Conservation (phyloP, 2,329 filamentous ascomycete genomes). For the Colletotrichum spinosum region DNA sequence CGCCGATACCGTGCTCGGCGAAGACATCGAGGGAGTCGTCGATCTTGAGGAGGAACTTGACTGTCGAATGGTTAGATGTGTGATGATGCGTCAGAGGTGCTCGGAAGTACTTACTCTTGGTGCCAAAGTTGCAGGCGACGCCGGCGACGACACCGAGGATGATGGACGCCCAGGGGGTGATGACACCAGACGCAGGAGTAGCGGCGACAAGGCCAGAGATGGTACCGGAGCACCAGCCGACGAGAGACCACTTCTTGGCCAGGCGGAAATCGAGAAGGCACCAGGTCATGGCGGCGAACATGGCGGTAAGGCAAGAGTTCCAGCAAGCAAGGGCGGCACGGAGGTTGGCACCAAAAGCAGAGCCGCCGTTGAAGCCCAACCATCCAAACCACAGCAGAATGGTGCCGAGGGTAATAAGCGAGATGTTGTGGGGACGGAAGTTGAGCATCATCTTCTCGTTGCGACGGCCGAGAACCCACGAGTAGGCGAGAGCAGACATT, state of each 20-base stretch:
- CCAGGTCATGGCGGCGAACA: conserved; percentile 94
- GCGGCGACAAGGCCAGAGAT: conserved; percentile 79
- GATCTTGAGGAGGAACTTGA: conserved; percentile 72
- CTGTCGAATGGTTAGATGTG: conserved; percentile 42
- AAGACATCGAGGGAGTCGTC: conserved; percentile 80
- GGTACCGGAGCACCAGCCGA: conserved; percentile 78
- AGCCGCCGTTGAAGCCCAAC: conserved; percentile 98
- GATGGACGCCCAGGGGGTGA: conserved; percentile 75
- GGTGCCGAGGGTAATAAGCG: conserved; percentile 94
- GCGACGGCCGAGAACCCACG: conserved; percentile 92
- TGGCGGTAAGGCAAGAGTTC: conserved; percentile 95
- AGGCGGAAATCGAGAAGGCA: conserved; percentile 95
- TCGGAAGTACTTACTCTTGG: conserved; percentile 59
- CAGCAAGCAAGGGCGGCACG: conserved; percentile 97
- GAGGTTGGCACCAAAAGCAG: conserved; percentile 91
- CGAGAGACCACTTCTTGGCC: conserved; percentile 90
- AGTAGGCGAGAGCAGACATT: conserved; percentile 93
- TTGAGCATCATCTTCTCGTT: conserved; percentile 99
- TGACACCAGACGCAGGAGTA: conserved; percentile 76
- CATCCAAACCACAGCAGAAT: conserved; percentile 98
- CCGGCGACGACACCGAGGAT: conserved; percentile 75
- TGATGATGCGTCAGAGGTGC: background rate
- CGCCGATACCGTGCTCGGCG: conserved; percentile 77
- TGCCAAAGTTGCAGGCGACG: conserved; percentile 75
- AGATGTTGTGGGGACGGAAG: conserved; percentile 99